These are phyloP conservation scores for Lactarius psammicola DNA, from an alignment of 768 basidiomycete genomes.

Conservation along the genomic window DNA sequence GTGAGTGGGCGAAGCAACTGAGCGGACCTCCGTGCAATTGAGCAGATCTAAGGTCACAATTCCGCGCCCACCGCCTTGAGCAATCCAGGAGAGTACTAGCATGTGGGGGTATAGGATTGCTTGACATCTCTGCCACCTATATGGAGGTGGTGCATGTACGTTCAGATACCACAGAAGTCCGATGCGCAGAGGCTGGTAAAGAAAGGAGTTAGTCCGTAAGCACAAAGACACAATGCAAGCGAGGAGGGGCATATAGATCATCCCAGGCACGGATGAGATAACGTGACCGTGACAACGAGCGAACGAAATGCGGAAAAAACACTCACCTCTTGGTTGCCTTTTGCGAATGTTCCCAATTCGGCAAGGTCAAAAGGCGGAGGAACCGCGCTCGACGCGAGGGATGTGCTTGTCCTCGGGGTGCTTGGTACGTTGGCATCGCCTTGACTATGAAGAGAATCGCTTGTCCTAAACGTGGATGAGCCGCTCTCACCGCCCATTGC, in stretches of 20 bases:
- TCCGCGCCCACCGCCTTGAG: constrained; percentile 77
- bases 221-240: constrained; percentile 13
- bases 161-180: constrained; percentile 91
- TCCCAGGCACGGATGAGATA: background rate
- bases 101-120: constrained; percentile 81
- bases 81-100: constrained; percentile 84
- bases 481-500: constrained; percentile 16
- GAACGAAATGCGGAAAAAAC: constrained; percentile 17
- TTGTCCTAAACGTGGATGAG: constrained; percentile 18
- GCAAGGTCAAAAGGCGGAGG: constrained; percentile 49
- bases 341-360: constrained; percentile 45
- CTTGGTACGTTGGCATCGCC: constrained; percentile 31
- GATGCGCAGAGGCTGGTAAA: constrained; percentile 74
- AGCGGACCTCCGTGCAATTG: constrained; percentile 84
- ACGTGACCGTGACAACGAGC: constrained; percentile 14
- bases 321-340: constrained; percentile 47
- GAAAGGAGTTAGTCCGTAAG: constrained; percentile 19
- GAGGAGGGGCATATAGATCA: constrained; percentile 8
- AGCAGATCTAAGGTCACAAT: constrained; percentile 84
- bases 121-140: constrained; percentile 78
- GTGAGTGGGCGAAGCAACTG: constrained; percentile 77
- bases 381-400: constrained; percentile 36
- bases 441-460: constrained; percentile 12
- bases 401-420: constrained; percentile 32
- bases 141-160: constrained; percentile 79